These are phyloP conservation scores for Raphanus sativus DNA, from an alignment of 345 rosid species.

Conservation along the genomic window DNA sequence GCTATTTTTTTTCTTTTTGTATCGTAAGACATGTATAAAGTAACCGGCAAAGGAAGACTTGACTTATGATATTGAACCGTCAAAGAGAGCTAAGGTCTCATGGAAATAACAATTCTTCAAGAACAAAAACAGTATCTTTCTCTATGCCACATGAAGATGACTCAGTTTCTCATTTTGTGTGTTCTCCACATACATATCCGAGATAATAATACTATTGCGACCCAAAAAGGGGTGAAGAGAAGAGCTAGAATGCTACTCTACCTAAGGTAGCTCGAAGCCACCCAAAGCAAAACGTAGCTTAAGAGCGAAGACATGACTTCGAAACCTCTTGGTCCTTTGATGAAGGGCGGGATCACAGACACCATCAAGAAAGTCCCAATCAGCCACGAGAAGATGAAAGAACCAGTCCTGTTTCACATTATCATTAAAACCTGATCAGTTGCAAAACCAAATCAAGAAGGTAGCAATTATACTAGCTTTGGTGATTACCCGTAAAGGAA, in stretches of 20 bases:
- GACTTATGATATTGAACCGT: too few relatives aligned
- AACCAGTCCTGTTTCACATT: not conserved
- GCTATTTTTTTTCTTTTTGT: too few relatives aligned
- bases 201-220: too few relatives aligned
- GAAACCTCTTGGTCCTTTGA: not conserved
- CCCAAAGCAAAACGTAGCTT: not conserved
- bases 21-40: not conserved
- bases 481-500: not conserved
- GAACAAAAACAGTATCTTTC: not conserved
- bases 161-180: too few relatives aligned
- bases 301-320: not conserved
- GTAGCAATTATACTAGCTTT: too few relatives aligned
- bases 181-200: too few relatives aligned
- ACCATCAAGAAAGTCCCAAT: not conserved
- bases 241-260: not conserved
- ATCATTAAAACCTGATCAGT: not conserved
- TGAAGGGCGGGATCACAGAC: not conserved
- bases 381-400: not conserved
- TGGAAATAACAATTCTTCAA: slow-evolving; percentile 8
- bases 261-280: not conserved
- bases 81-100: not conserved
- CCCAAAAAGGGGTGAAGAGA: not conserved
- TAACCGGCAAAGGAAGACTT: not conserved
- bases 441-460: not conserved
- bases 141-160: slow-evolving; percentile 3